Evolutionary conservation across 108 stramenopile species (phyloP), one percentile per base, ranked within the genome.

Genomic region (Asterionellopsis glacialis): DNA sequence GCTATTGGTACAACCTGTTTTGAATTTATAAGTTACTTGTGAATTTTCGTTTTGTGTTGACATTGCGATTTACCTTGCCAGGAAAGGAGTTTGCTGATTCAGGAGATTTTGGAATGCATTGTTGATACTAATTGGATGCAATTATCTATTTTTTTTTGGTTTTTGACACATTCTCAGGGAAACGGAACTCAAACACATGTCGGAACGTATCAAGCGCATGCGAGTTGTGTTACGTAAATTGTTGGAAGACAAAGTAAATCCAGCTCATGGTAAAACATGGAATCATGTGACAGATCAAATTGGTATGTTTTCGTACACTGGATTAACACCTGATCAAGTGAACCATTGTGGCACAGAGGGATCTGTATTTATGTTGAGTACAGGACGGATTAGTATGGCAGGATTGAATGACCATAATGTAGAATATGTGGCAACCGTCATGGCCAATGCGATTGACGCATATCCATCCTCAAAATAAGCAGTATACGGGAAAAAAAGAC

Each of bases 271-370:
- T 1, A 85, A 83, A 55, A 71, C 85, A 60, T 97, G 97, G 96
- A 61, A 63, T 51, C 96, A 97, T 80, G 83, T 97, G 39, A 93
- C 91, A 0, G 57, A 68, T 38, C 95, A 97, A 69, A 96, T 95
- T 69, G 96, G 96, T 28, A 97, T 97, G 96, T 97, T 96, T 83
- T 90, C 92, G 59, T 97, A 67, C 74, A 91, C 87, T 18, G 95
- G 97, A 43, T 71, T 97, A 69, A 84, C 72, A 12, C 41, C 64
- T 45, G 93, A 86, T 28, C 88, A 94, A 90, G 91, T 92, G 51
- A 66, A 88, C 22, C 48, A 67, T 51, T 58, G 96, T 50, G 80
- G 82, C 15, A 62, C 51, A 16, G 82, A 96, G 42, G 79, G 81
- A 51, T 79, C 83, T 43, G 85, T 97, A 28, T 97, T 93, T 64